Percentiles rank a stretch among this genome's conserved stretches.
These are phyloP conservation scores for Paraphaeosphaeria minitans DNA, from an alignment of 2,329 filamentous ascomycete genomes.

Conservation along the genomic window DNA sequence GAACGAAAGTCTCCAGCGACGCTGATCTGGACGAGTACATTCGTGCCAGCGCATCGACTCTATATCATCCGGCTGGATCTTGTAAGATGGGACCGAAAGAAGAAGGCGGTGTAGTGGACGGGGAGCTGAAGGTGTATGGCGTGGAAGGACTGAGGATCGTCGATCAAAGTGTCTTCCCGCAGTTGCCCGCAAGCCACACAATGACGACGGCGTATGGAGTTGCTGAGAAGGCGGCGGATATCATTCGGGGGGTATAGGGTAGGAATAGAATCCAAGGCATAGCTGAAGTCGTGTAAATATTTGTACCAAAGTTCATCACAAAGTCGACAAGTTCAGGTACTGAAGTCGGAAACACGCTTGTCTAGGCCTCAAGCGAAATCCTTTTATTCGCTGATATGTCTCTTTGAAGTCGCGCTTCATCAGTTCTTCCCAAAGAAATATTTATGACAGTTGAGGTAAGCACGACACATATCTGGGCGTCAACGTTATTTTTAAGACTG, in stretches of 20 bases:
- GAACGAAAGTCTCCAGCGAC: conserved; percentile 25
- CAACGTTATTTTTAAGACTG: too few species aligned
- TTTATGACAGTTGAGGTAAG: too few species aligned
- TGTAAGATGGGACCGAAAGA: conserved; percentile 33
- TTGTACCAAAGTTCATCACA: neutral
- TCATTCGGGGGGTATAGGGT: neutral
- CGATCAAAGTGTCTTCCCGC: conserved; percentile 1
- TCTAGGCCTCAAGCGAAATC: too few species aligned
- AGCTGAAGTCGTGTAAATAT: neutral
- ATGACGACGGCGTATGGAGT: neutral
- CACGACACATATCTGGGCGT: too few species aligned
- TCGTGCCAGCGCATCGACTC: conserved; percentile 18
- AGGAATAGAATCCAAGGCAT: neutral
- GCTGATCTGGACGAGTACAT: conserved; percentile 25
- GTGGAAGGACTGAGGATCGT: neutral
- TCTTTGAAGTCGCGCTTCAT: too few species aligned
- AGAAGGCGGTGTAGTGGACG: conserved; percentile 35
- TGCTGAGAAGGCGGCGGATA: conserved; percentile 2
- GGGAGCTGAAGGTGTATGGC: conserved; percentile 28
- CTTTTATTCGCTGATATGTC: too few species aligned
- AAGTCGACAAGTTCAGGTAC: too few species aligned
- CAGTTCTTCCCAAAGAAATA: too few species aligned
- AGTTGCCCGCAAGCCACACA: neutral
- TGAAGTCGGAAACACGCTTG: too few species aligned
- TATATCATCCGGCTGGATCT: conserved; percentile 35